These are phyloP conservation scores for Sorghum bicolor DNA, from an alignment of 176 grass and related monocot species.

Conservation along the genomic window DNA sequence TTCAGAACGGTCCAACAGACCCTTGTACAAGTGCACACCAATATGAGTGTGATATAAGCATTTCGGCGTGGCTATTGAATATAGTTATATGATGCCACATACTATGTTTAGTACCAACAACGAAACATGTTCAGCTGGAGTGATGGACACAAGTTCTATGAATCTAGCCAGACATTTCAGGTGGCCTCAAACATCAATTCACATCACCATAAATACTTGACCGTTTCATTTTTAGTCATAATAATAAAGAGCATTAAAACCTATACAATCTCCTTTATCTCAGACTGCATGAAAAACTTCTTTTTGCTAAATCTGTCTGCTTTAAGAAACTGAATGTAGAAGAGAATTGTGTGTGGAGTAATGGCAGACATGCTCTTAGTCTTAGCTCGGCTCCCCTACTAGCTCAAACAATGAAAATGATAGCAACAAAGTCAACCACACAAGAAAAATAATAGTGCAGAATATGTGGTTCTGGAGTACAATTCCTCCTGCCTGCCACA, in stretches of 20 bases:
- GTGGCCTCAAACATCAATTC: background rate
- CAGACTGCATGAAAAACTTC: background rate
- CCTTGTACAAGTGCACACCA: background rate
- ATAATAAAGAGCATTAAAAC: background rate
- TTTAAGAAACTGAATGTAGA: no score
- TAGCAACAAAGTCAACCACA: background rate
- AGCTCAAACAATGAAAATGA: background rate
- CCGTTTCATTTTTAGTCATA: background rate
- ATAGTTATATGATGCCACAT: background rate
- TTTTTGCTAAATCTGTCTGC: background rate
- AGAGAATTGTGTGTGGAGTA: background rate
- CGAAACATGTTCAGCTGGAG: background rate
- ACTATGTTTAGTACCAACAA: background rate
- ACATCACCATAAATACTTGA: constrained; percentile 9
- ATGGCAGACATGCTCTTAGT: background rate
- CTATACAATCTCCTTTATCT: background rate
- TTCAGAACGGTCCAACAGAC: background rate
- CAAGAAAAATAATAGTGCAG: background rate
- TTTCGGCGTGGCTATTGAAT: background rate
- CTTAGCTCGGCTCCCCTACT: background rate
- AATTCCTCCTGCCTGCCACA: constrained; percentile 17
- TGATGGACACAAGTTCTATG: background rate
- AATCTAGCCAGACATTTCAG: background rate
- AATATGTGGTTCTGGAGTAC: background rate
- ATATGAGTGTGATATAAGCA: background rate